Percentiles rank a stretch among this genome's conserved stretches.
Conservation (phyloP, 2,329 filamentous ascomycete species). For the Apiospora saccharicola region DNA sequence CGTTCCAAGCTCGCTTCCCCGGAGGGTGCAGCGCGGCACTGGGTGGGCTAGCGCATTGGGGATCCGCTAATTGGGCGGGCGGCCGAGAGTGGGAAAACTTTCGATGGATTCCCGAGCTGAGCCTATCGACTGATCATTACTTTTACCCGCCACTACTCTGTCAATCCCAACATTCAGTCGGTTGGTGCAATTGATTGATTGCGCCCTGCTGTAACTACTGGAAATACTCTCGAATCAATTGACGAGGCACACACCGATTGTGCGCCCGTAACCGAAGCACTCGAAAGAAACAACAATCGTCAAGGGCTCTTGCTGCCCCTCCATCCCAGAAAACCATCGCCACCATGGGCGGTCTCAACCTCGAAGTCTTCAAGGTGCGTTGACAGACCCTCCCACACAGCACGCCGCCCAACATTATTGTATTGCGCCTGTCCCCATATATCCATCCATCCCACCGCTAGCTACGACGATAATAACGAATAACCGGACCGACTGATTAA, state of each 20-base stretch:
- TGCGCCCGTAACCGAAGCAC: background rate
- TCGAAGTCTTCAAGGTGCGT: conserved; percentile 90
- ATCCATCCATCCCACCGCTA: too few species aligned
- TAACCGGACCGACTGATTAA: too few species aligned
- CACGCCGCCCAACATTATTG: background rate
- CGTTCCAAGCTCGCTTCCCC: background rate
- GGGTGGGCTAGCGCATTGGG: background rate
- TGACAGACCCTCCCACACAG: conserved; percentile 25
- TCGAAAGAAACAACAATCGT: background rate
- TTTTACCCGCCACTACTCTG: background rate
- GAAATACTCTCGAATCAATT: background rate
- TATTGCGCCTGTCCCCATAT: background rate
- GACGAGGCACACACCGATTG: background rate
- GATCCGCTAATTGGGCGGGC: conserved; percentile 4
- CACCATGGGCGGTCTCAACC: conserved; percentile 81
- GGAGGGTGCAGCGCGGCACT: background rate
- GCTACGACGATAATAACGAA: too few species aligned
- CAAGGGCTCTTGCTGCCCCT: background rate
- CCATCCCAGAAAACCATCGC: background rate
- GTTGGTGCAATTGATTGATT: background rate
- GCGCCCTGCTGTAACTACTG: background rate
- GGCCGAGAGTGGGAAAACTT: conserved; percentile 21
- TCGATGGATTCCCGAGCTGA: background rate
- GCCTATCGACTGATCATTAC: background rate
- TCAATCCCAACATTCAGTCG: background rate